Evolutionary conservation across 176 grass and related monocot species (phyloP).

Genomic region (Miscanthus lutarioriparius): DNA sequence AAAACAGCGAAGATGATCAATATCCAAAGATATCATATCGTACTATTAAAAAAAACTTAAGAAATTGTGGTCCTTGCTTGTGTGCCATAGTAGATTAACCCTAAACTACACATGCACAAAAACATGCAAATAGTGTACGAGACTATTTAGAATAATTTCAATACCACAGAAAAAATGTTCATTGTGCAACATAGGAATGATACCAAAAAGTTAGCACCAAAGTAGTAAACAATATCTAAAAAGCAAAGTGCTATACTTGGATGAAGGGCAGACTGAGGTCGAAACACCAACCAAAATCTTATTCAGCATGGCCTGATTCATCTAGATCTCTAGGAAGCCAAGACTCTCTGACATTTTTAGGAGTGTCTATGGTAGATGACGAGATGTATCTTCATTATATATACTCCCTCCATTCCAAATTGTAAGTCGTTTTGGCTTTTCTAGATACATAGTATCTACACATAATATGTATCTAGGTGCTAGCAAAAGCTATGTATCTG

Average conservation of each 20-base stretch:
- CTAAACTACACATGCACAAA: neutral
- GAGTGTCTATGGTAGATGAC: neutral
- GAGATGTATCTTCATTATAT: neutral
- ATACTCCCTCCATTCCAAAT: neutral
- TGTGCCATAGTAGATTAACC: conserved; percentile 5
- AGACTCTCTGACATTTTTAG: neutral
- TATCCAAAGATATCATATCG: neutral
- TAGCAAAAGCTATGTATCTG: neutral
- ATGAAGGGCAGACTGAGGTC: neutral
- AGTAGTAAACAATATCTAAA: neutral
- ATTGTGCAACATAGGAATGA: neutral
- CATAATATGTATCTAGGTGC: neutral
- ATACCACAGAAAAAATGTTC: neutral
- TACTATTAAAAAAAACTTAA: neutral
- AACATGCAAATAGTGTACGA: conserved; percentile 19
- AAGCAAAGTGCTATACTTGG: neutral
- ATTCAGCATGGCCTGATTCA: neutral
- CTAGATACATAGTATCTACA: neutral
- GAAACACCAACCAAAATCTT: neutral
- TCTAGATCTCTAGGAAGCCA: neutral
- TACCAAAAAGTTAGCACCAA: neutral
- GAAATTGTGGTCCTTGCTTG: neutral
- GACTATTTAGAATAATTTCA: conserved; percentile 14
- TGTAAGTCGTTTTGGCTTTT: neutral
- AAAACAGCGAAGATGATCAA: conserved; percentile 1